Base-by-base conservation (phyloP, 441 rosid genomes). In the Viola pubescens region DNA sequence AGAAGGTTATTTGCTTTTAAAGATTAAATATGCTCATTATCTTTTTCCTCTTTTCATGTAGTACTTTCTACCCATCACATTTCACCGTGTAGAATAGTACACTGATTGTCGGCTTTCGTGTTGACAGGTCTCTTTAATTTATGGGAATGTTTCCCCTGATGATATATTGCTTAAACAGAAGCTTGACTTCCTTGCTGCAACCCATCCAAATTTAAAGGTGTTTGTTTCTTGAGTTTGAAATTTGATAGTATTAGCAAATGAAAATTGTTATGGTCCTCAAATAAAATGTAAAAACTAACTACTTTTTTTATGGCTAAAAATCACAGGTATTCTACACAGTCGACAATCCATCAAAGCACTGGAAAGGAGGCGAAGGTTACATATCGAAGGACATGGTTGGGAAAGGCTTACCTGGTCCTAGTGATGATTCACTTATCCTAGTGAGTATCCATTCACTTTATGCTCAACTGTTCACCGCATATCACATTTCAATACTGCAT, bases 291-390 rank as follows among this genome's bases (percentile, higher is more conserved):
- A 14, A 11, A 19, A 3, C 5, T 52, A 9, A 9, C 54, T 48
- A 1, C 41, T 44, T 62, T 44, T 60, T 56, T 48, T 51, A 44
- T 69, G 46, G 34, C 34, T 37, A 57, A 60, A 47, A 57, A 57
- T 47, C 44, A 46, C 73, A 92, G 98, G 63, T 92, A 63, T 87
- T 80, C 81, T 92, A 89, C 70, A 87, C 92, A 16, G 91, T 92
- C 38, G 97, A 89, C 71, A 83, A 82, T 61, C 97, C 97, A 38
- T 61, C 88, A 10, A 87, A 86, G 76, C 87, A 62, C 55, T 92
- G 98, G 97, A 92, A 87, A 81, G 98, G 97, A 68, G 98, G 98
- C 48, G 72, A 54, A 50, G 97, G 98, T 37, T 89, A 76, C 67
- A 57, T 92, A 68, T 85, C 98, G 38, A 83, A 89, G 72, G 94